Evolutionary conservation across 306 rosid species (phyloP).

Genomic region (Hippophae rhamnoides): DNA sequence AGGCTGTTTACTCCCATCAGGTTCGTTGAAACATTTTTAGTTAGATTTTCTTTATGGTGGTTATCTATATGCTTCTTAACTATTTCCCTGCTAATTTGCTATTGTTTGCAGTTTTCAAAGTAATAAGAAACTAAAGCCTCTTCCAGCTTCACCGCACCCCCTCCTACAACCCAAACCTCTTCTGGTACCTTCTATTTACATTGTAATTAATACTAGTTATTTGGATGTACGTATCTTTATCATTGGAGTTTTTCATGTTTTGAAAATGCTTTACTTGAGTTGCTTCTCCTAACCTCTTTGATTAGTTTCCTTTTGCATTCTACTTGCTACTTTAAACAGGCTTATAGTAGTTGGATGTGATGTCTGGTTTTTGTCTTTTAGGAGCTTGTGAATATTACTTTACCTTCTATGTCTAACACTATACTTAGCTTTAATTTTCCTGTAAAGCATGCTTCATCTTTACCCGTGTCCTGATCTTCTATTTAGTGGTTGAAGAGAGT

Average conservation of each 20-base stretch:
- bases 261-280: background rate
- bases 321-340: background rate
- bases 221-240: background rate
- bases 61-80: background rate
- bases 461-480: background rate
- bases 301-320: background rate
- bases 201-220: background rate
- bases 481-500: background rate
- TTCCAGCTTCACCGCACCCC: slow-evolving; percentile 29
- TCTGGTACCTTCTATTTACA: slow-evolving; percentile 33
- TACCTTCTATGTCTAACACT: background rate
- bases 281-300: background rate
- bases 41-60: background rate
- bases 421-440: background rate
- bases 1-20: slow-evolving; percentile 81
- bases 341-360: background rate
- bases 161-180: slow-evolving; percentile 26
- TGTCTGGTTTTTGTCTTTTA: background rate
- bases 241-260: background rate
- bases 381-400: background rate
- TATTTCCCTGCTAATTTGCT: slow-evolving; percentile 15
- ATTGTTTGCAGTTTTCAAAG: slow-evolving; percentile 50
- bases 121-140: slow-evolving; percentile 18
- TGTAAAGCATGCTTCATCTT: background rate
- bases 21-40: slow-evolving; percentile 28